Percentiles rank a stretch among this genome's conserved stretches.
These are phyloP conservation scores for Aspergillus tanneri DNA, from an alignment of 2,329 filamentous ascomycete genomes.

Conservation along the genomic window DNA sequence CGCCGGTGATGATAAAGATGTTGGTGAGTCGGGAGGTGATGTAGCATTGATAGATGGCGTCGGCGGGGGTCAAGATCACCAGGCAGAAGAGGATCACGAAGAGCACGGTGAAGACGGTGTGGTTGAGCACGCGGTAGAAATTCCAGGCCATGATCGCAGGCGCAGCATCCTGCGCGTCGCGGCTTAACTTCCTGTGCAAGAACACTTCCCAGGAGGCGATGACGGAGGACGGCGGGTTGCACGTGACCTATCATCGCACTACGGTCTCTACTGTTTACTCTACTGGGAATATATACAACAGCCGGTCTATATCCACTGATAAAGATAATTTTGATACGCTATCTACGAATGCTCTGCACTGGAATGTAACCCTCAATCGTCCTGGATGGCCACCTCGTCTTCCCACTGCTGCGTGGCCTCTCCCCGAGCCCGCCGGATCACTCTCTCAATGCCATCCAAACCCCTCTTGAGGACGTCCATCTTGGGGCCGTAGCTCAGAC, in stretches of 20 bases:
- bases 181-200: constrained; percentile 2
- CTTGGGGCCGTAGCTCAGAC: constrained; percentile 78
- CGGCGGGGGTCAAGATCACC: constrained; percentile 75
- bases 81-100: constrained; percentile 71
- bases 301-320: too few relatives aligned
- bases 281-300: too few relatives aligned
- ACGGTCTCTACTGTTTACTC: too few relatives aligned
- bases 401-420: constrained; percentile 31
- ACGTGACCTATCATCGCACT: too few relatives aligned
- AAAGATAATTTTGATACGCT: too few relatives aligned
- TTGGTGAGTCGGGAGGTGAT: constrained; percentile 68
- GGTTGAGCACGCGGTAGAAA: constrained; percentile 79
- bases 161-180: constrained; percentile 24
- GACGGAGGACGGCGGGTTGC: too few relatives aligned
- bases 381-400: constrained; percentile 40
- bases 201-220: too few relatives aligned
- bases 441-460: constrained; percentile 79
- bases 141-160: constrained; percentile 33
- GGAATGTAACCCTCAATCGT: constrained; percentile 24
- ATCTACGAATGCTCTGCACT: not conserved
- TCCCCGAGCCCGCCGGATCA: constrained; percentile 56
- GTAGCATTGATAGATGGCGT: constrained; percentile 76
- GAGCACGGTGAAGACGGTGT: constrained; percentile 72
- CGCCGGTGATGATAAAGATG: constrained; percentile 75
- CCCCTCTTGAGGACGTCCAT: constrained; percentile 77